These are phyloP conservation scores for Pseudocercospora ulei DNA, from an alignment of 2,329 filamentous ascomycete species.

Conservation along the genomic window DNA sequence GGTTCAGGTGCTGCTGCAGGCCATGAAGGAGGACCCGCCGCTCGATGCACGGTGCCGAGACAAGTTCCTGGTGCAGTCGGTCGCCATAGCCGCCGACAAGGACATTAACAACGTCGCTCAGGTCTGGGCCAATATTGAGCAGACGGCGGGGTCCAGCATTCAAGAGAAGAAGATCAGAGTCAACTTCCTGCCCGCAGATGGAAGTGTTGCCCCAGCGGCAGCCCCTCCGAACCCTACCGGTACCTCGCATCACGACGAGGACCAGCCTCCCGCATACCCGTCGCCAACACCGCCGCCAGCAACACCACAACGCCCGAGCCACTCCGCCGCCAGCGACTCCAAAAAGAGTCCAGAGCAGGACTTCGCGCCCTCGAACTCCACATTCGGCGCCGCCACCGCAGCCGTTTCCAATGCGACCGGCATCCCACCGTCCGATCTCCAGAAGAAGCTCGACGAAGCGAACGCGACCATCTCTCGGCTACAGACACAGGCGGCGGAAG, in stretches of 20 bases:
- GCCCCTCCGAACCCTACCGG: constrained; percentile 18
- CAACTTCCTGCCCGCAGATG: constrained; percentile 62
- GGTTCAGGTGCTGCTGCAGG: constrained; percentile 93
- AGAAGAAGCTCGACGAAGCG: constrained; percentile 63
- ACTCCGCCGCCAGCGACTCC: constrained; percentile 25
- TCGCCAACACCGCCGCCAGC: constrained; percentile 47
- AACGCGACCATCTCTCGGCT: constrained; percentile 62
- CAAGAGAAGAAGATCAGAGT: constrained; percentile 96
- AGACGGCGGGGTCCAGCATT: constrained; percentile 63
- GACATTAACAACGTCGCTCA: constrained; percentile 70
- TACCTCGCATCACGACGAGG: constrained; percentile 28
- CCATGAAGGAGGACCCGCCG: constrained; percentile 92
- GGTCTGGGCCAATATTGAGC: constrained; percentile 68
- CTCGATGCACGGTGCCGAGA: constrained; percentile 82
- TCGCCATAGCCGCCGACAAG: constrained; percentile 70
- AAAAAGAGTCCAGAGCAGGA: constrained; percentile 34
- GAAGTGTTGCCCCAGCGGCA: constrained; percentile 31
- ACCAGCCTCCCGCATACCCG: constrained; percentile 46
- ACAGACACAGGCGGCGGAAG: constrained; percentile 53
- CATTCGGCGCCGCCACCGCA: constrained; percentile 35
- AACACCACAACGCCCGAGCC: constrained; percentile 38
- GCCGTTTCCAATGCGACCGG: constrained; percentile 45
- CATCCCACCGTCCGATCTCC: constrained; percentile 52
- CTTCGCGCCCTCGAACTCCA: constrained; percentile 30
- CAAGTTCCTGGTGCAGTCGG: constrained; percentile 95